Percentiles rank a stretch among this genome's conserved stretches.
These are phyloP conservation scores for Geoglossum cookeanum DNA, from an alignment of 2,329 filamentous ascomycete genomes.

Conservation along the genomic window DNA sequence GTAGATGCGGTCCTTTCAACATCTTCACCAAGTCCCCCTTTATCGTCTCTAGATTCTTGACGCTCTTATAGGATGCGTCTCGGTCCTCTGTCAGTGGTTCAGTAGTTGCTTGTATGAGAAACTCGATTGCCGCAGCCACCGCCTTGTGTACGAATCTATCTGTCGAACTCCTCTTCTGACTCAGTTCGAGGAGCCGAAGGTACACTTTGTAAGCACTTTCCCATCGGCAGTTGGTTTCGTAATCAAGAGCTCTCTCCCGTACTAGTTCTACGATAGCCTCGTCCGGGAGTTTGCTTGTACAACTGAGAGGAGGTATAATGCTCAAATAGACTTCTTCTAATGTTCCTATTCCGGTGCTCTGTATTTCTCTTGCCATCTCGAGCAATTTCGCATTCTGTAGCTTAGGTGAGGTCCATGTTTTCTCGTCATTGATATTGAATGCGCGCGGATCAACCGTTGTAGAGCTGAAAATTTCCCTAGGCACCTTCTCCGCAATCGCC, in stretches of 20 bases:
- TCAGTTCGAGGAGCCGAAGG: not conserved
- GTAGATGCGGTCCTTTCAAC: not conserved
- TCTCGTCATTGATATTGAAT: not conserved
- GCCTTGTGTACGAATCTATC: not conserved
- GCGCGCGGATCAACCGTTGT: not conserved
- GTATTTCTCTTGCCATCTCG: not conserved
- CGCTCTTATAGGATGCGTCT: not conserved
- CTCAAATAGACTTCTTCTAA: not conserved
- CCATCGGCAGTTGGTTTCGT: not conserved
- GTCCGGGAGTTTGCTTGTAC: not conserved
- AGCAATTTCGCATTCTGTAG: not conserved
- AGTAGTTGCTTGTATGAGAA: not conserved
- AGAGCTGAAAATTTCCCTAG: not conserved
- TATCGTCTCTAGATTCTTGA: not conserved
- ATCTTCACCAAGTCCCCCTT: not conserved
- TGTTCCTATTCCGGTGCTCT: not conserved
- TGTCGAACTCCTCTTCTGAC: not conserved
- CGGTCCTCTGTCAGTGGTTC: not conserved
- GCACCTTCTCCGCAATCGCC: not conserved
- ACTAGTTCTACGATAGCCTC: not conserved
- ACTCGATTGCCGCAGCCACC: not conserved
- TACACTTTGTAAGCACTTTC: not conserved
- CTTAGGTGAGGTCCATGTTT: not conserved
- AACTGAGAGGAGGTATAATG: not conserved
- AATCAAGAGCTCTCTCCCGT: not conserved